A percentile compares a stretch with the other conserved stretches of the same genome.
phyloP scores from a whole-genome alignment of 2,329 filamentous ascomycete genomes.

The Verticillium nonalfalfae region DNA sequence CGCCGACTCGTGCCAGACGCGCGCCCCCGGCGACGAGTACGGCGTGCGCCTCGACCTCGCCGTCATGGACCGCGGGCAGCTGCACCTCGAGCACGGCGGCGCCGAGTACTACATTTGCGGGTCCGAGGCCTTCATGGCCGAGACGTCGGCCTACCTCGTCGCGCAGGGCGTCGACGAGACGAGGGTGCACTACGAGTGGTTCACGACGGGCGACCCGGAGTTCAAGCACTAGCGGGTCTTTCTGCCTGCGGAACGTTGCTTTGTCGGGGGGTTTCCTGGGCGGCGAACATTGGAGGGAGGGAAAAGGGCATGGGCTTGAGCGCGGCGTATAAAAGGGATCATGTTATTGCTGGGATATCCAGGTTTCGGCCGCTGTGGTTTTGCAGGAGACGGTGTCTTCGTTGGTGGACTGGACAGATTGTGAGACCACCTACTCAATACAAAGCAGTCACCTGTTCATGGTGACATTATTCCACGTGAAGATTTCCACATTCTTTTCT shows the following conservation, averaged over 20 bases:
- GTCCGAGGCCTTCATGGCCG: conserved; percentile 47
- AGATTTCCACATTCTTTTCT: too few species aligned
- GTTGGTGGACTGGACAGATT: background rate
- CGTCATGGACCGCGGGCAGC: conserved; percentile 33
- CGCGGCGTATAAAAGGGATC: background rate
- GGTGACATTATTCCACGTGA: too few species aligned
- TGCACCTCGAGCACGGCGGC: conserved; percentile 35
- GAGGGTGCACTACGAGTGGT: conserved; percentile 39
- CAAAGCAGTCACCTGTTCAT: too few species aligned
- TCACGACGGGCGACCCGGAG: conserved; percentile 36
- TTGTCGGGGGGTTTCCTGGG: too few species aligned
- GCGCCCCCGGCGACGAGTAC: conserved; percentile 32
- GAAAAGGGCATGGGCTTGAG: background rate
- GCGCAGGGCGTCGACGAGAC: conserved; percentile 28
- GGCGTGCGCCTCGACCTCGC: conserved; percentile 38
- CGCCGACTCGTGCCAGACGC: conserved; percentile 26
- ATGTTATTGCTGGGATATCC: background rate
- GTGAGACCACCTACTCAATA: too few species aligned
- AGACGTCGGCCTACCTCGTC: conserved; percentile 37
- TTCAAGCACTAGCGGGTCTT: background rate
- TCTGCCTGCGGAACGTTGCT: too few species aligned
- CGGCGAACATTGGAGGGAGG: background rate
- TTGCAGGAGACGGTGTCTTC: background rate
- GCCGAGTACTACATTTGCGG: conserved; percentile 51
- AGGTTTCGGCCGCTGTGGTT: background rate